A percentile compares a stretch with the other conserved stretches of the same genome.
phyloP scores from a whole-genome alignment of 768 basidiomycete species.

The Phaffia tasmanica region DNA sequence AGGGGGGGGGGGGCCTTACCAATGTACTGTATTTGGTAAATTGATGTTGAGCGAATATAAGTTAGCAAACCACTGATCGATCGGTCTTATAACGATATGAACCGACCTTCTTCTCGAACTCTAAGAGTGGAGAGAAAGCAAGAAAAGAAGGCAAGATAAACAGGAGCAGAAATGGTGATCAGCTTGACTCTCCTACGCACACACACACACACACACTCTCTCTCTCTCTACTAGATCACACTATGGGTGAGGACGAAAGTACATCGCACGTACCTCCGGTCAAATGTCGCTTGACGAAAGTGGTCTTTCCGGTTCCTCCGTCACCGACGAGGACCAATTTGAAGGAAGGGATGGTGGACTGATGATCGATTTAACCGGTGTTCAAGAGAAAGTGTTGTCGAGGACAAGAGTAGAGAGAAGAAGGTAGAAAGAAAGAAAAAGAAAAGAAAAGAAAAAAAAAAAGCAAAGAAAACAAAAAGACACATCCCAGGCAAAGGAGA shows the following conservation, averaged over 20 bases:
- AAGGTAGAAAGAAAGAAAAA: neutral
- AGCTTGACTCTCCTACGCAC: neutral
- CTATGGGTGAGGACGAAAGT: conserved; percentile 9
- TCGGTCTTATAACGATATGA: conserved; percentile 25
- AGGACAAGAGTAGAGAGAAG: neutral
- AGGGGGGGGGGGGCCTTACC: conserved; percentile 26
- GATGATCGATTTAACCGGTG: neutral
- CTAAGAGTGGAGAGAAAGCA: neutral
- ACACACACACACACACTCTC: conserved; percentile 18
- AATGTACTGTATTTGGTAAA: conserved; percentile 28
- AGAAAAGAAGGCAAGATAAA: neutral
- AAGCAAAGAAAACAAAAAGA: neutral
- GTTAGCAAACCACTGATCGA: too few relatives aligned
- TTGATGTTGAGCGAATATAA: conserved; percentile 19
- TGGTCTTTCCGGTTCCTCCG: conserved; percentile 86
- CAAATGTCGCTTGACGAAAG: conserved; percentile 58
- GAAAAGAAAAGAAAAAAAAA: neutral
- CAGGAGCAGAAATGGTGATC: neutral
- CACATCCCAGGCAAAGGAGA: neutral
- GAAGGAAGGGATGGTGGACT: conserved; percentile 62
- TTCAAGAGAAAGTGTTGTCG: neutral
- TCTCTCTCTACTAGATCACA: too few relatives aligned
- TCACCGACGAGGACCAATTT: conserved; percentile 98
- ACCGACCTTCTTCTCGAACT: conserved; percentile 46
- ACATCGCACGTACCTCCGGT: conserved; percentile 13